Base-by-base conservation (phyloP, 306 rosid genomes). In the Rubus parviflorus region DNA sequence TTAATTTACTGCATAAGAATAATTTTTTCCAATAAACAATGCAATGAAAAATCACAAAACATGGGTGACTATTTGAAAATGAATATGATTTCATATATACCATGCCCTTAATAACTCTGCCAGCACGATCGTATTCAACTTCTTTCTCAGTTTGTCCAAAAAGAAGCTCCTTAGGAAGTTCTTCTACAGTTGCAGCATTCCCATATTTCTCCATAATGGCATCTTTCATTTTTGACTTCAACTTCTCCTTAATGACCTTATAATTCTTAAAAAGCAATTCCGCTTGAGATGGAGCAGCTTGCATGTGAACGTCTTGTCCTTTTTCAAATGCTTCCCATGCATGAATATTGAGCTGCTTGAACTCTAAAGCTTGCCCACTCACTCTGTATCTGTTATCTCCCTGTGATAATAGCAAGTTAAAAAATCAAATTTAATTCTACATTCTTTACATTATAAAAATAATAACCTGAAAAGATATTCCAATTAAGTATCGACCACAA, bases 261-360 rank as follows among this genome's bases (percentile, higher is more conserved):
- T 76, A 86, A 67, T 81, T 90, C 82, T 87, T 87, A 69, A 75
- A 83, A 14, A 89, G 86, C 73, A 91, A 76, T 74, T 89, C 92
- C 47, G 92, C 93, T 84, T 90, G 90, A 25, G 91, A 90, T 35
- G 90, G 94, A 82, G 91, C 94, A 37, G 89, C 88, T 75, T 87
- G 91, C 86, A 81, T 70, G 79, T 85, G 88, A n/a, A 90, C 83
- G 76, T 90, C 91, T 79, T 89, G 90, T 38, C 92, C 88, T 41
- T 90, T 90, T 48, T 90, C 88, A 86, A 81, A 90, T 45, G 90
- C 86, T 49, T 88, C 87, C 96, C 89, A 83, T 61, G 89, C 92
- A 85, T 83, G 90, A 47, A 86, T 46, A 70, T 85, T 86, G 5
- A 90, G 85, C 35, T 86, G 81, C 83, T 86, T 85, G 73, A 90